Evolutionary conservation across 257 asterid species (phyloP).

Genomic region (Datura wrightii): DNA sequence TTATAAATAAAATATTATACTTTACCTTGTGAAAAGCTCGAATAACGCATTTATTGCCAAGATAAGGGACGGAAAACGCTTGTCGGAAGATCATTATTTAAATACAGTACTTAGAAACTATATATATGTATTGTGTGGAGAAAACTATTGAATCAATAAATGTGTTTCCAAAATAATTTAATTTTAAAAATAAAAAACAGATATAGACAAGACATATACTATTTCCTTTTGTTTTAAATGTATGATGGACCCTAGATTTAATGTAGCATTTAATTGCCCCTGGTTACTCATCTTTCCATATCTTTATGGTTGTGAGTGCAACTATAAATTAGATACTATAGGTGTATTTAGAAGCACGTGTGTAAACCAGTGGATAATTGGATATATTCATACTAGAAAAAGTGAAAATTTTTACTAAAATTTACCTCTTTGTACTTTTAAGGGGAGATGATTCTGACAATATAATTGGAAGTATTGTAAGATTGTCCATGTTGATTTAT

Average conservation of each 20-base stretch:
- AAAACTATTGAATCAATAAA: not conserved
- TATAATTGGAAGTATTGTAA: too few relatives aligned
- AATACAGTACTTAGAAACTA: not conserved
- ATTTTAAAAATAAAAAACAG: not conserved
- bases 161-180: not conserved
- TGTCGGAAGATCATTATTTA: not conserved
- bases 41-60: not conserved
- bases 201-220: not conserved
- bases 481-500: too few relatives aligned
- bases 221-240: not conserved
- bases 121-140: not conserved
- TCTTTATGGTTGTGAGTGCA: constrained; percentile 29
- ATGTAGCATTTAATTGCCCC: constrained; percentile 11
- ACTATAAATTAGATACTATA: not conserved
- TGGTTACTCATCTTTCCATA: not conserved
- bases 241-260: constrained; percentile 28
- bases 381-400: too few relatives aligned
- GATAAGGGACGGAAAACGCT: not conserved
- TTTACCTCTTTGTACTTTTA: too few relatives aligned
- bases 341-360: too few relatives aligned
- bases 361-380: too few relatives aligned
- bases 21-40: too few relatives aligned
- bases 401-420: too few relatives aligned
- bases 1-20: too few relatives aligned
- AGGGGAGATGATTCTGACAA: too few relatives aligned